These are phyloP conservation scores for Sporothrix brasiliensis DNA, from an alignment of 2,329 filamentous ascomycete species.

Conservation along the genomic window DNA sequence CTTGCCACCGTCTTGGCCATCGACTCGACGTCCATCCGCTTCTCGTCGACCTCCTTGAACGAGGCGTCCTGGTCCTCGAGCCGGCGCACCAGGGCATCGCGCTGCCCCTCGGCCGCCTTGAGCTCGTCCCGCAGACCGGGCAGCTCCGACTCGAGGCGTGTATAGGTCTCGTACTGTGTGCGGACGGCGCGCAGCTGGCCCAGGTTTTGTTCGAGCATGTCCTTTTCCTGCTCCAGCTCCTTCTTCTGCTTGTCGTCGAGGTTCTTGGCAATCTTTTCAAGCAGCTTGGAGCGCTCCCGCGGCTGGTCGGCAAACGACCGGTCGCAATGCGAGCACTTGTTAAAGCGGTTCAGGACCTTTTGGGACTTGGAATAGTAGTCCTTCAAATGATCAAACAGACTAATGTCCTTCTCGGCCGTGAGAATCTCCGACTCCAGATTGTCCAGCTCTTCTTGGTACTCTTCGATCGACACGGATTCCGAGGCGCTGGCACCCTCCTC, in stretches of 20 bases:
- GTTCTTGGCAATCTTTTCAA: slow-evolving; percentile 66
- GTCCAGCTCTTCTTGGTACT: slow-evolving; percentile 57
- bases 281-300: slow-evolving; percentile 64
- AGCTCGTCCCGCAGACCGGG: slow-evolving; percentile 68
- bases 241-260: slow-evolving; percentile 65
- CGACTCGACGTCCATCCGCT: slow-evolving; percentile 61
- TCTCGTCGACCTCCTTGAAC: slow-evolving; percentile 65
- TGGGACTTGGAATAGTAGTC: slow-evolving; percentile 73
- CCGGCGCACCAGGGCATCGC: slow-evolving; percentile 60
- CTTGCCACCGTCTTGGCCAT: slow-evolving; percentile 74
- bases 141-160: slow-evolving; percentile 66
- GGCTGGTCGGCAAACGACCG: slow-evolving; percentile 65
- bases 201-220: slow-evolving; percentile 61
- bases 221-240: slow-evolving; percentile 56
- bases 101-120: slow-evolving; percentile 56
- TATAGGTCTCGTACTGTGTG: slow-evolving; percentile 73
- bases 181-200: slow-evolving; percentile 64
- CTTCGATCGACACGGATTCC: slow-evolving; percentile 51
- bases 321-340: slow-evolving; percentile 76
- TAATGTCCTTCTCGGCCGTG: slow-evolving; percentile 67
- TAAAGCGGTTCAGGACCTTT: slow-evolving; percentile 65
- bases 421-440: slow-evolving; percentile 58
- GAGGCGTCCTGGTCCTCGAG: slow-evolving; percentile 69
- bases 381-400: slow-evolving; percentile 68
- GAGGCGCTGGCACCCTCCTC: slow-evolving; percentile 37